Base-by-base conservation (phyloP, 805 yeast species). In the Starmerella roubikii region DNA sequence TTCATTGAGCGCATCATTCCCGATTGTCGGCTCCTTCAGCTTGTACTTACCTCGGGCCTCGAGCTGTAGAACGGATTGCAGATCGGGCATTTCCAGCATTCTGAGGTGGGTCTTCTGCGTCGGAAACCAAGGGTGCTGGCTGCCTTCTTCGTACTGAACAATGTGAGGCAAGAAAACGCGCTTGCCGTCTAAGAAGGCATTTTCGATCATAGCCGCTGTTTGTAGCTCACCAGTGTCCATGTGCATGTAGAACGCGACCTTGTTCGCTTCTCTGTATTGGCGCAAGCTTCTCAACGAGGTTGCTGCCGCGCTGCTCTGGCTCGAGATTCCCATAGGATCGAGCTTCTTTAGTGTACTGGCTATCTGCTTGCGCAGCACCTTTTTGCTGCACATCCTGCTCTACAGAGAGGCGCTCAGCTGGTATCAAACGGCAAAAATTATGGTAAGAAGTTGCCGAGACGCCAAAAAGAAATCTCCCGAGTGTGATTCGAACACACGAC, bases 211-310 rank as follows among this genome's bases (percentile, higher is more conserved):
- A 0, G 54, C 54, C 9, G 56, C 50, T 0, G 95, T 85, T 40
- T 70, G 69, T 1, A 80, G 62, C 57, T 86, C 96, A 36, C 74
- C 67, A 17, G 58, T 47, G 2, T 78, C 83, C 85, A 86, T 78
- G 54, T 71, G 74, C 80, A 85, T 71, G 52, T 72, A 86, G 23
- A 83, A 53, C 0, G 78, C 94, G 2, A 85, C 55, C 3, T 55
- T 62, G 9, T 52, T 49, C 0, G 85, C 72, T 0, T 46, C 37
- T 37, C 54, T 46, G 48, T 74, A 76, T 30, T 55, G 61, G 0
- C 63, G 59, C 25, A 58, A 43, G 4, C 25, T 10, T n/a, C 55
- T 39, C 26, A 63, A 36, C 13, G 38, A 40, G 5, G 38, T 30
- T 3, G 56, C 50, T 13, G 48, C 44, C n/a, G 24, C 29, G 3